Evolutionary conservation across 371 early-diverging fungal genomes (phyloP).

Genomic region (Circinella minor): DNA sequence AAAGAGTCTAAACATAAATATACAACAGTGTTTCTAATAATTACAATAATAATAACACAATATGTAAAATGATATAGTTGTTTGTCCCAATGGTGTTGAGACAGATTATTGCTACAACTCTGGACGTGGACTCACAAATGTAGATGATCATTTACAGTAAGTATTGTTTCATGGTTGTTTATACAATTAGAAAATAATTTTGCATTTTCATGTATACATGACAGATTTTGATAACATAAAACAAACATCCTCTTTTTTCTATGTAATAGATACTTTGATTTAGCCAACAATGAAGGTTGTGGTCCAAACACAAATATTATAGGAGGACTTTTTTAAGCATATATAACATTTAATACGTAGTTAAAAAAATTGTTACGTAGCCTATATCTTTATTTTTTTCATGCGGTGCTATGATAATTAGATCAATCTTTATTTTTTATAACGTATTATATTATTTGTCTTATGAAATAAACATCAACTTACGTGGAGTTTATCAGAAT

Average conservation of each 20-base stretch:
- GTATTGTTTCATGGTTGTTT: not conserved
- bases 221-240: not conserved
- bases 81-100: conserved; percentile 23
- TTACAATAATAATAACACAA: not conserved
- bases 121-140: conserved; percentile 17
- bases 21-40: not conserved
- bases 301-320: not conserved
- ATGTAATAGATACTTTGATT: not conserved
- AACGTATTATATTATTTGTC: too few relatives aligned
- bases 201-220: not conserved
- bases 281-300: not conserved
- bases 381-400: too few relatives aligned
- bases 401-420: too few relatives aligned
- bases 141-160: conserved; percentile 22
- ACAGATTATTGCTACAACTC: conserved; percentile 22
- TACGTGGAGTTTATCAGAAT: too few relatives aligned
- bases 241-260: not conserved
- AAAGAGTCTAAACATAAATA: not conserved
- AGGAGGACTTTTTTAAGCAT: not conserved
- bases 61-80: conserved; percentile 9
- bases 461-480: too few relatives aligned
- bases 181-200: too few relatives aligned
- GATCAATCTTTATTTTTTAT: too few relatives aligned
- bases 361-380: too few relatives aligned
- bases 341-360: too few relatives aligned